Base-by-base conservation (phyloP, 1,139 yeast genomes). In the Geotrichum phurueaensis region DNA sequence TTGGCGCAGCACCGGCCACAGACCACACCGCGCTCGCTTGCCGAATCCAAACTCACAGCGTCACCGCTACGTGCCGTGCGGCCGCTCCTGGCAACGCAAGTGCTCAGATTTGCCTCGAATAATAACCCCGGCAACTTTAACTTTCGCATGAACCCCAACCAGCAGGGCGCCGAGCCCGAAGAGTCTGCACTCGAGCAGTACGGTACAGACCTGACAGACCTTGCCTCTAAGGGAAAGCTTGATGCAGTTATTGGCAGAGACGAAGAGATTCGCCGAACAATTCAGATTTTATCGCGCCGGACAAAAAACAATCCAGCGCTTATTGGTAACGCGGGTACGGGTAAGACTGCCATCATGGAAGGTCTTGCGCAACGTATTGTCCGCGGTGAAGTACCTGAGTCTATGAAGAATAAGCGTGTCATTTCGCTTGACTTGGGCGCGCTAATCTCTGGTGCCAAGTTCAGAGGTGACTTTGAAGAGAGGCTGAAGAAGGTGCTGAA, bases 171-270 rank as follows among this genome's bases (percentile, higher is more conserved):
- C 25, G 84, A 82, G 55, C 83, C 81, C 27, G 81, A 84, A 54
- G 79, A 86, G 63, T 88, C 96, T 0, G 96, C 97, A 0, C 76
- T 94, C 64, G 92, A 91, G 68, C 86, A 87, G 69, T 71, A 76
- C 70, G 98, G 97, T n/a, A 82, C 89, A 0, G 94, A 94, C 72
- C 76, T 94, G 65, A 94, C 98, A 1, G 84, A 86, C 64, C 73
- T 92, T 65, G 99, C 99, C 1, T 80, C 81, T 66, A 89, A 88
- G 64, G 98, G 99, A 53, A 91, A 91, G 70, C 78, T 94, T 50
- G 99, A 94, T 70, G 98, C 99, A 0, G 98, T 94, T 33, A 94
- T 94, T 69, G 99, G 99, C 1, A 80, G 99, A 65, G 98, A 94
- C 69, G 97, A 91, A 66, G 99, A 94, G 71, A 94, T 94, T 62